phyloP scores from a whole-genome alignment of 169 alveolate species.

The Eimeria acervulina region DNA sequence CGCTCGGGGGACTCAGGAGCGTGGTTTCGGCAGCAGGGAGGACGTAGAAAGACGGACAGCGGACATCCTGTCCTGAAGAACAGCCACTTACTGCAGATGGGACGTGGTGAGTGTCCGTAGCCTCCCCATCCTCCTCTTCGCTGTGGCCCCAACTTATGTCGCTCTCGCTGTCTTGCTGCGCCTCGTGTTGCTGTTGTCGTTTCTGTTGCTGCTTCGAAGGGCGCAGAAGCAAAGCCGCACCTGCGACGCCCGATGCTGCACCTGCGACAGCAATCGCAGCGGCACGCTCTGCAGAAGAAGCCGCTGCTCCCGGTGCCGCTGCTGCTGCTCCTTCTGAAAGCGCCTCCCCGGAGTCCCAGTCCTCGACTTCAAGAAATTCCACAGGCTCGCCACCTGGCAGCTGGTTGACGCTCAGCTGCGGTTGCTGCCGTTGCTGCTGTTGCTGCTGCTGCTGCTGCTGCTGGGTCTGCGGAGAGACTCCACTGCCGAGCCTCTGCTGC shows the following conservation, averaged over 20 bases:
- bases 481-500: neutral
- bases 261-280: neutral
- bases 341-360: conserved; percentile 6
- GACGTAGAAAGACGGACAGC: neutral
- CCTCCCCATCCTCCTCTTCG: conserved; percentile 22
- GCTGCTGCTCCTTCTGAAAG: neutral
- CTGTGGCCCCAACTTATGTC: conserved; percentile 76
- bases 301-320: neutral
- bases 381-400: neutral
- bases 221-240: too few species aligned
- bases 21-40: neutral
- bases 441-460: neutral
- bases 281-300: neutral
- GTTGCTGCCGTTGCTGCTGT: neutral
- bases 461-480: neutral
- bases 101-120: neutral
- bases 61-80: neutral
- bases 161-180: conserved; percentile 72
- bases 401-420: neutral
- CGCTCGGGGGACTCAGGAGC: neutral
- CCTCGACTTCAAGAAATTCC: neutral
- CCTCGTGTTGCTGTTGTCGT: conserved; percentile 25
- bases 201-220: neutral
- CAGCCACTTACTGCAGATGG: neutral
- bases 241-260: neutral